Evolutionary conservation across 1,284 basidiomycete species (phyloP).

Genomic region (Cutaneotrichosporon spelunceum): DNA sequence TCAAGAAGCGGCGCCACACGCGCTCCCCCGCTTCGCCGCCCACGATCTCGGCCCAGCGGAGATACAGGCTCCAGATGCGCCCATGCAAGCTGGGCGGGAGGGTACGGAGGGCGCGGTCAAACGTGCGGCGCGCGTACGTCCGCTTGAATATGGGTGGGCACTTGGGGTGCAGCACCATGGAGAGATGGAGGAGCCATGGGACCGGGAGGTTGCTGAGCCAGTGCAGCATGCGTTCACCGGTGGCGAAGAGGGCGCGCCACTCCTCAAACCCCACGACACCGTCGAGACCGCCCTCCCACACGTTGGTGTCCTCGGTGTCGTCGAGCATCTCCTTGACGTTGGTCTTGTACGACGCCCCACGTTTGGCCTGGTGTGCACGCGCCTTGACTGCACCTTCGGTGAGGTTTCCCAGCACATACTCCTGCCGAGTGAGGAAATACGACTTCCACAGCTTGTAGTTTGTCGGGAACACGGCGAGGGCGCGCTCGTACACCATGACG

Average conservation of each 20-base stretch:
- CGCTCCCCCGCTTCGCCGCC: constrained; percentile 81
- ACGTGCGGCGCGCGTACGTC: constrained; percentile 88
- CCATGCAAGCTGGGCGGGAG: constrained; percentile 91
- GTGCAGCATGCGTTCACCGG: constrained; percentile 88
- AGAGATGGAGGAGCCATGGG: constrained; percentile 89
- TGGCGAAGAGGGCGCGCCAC: constrained; percentile 84
- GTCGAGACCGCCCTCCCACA: constrained; percentile 83
- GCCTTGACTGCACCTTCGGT: constrained; percentile 49
- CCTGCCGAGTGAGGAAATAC: constrained; percentile 79
- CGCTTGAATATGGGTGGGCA: constrained; percentile 81
- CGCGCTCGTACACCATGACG: constrained; percentile 88
- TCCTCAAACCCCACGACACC: constrained; percentile 87
- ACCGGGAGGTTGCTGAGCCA: constrained; percentile 85
- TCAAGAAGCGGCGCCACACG: constrained; percentile 86
- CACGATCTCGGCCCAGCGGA: constrained; percentile 85
- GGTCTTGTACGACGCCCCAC: constrained; percentile 71
- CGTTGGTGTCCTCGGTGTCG: constrained; percentile 75
- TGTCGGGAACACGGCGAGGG: constrained; percentile 78
- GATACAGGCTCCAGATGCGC: constrained; percentile 88
- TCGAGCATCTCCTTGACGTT: constrained; percentile 85
- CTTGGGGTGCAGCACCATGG: constrained; percentile 81
- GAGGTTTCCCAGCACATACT: constrained; percentile 75
- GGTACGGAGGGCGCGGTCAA: constrained; percentile 90
- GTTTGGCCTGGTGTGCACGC: constrained; percentile 61
- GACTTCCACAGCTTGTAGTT: constrained; percentile 95